These are phyloP conservation scores for Dipodascus albidus DNA, from an alignment of 805 yeast species.

Conservation along the genomic window DNA sequence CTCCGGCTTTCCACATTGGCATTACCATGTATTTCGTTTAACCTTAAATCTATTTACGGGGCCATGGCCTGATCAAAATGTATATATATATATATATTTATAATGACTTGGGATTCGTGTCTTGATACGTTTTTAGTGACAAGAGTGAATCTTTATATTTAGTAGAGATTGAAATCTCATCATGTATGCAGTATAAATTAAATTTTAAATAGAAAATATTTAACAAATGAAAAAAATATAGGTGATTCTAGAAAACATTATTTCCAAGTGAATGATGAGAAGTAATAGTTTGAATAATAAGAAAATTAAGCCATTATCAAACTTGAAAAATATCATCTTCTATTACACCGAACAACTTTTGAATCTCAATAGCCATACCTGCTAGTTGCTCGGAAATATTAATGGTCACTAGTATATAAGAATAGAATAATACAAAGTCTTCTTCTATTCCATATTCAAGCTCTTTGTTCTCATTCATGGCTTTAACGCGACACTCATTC, in stretches of 20 bases:
- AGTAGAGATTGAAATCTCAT: too few relatives aligned
- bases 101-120: too few relatives aligned
- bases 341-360: constrained; percentile 53
- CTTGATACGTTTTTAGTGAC: too few relatives aligned
- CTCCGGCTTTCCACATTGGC: too few relatives aligned
- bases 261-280: neutral
- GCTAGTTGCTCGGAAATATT: constrained; percentile 57
- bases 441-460: constrained; percentile 33
- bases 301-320: constrained; percentile 15
- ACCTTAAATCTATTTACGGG: too few relatives aligned
- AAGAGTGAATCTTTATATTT: too few relatives aligned
- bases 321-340: constrained; percentile 49
- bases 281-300: neutral
- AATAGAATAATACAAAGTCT: constrained; percentile 66
- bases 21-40: too few relatives aligned
- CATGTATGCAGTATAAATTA: too few relatives aligned
- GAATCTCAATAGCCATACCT: constrained; percentile 41
- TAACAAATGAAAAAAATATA: neutral
- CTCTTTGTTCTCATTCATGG: constrained; percentile 5
- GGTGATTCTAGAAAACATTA: too few relatives aligned
- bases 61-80: too few relatives aligned
- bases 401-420: constrained; percentile 62
- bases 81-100: too few relatives aligned
- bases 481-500: constrained; percentile 40
- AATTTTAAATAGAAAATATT: constrained; percentile 1